phyloP scores from a whole-genome alignment of 805 yeast genomes.

The Metschnikowia picachoensis region DNA sequence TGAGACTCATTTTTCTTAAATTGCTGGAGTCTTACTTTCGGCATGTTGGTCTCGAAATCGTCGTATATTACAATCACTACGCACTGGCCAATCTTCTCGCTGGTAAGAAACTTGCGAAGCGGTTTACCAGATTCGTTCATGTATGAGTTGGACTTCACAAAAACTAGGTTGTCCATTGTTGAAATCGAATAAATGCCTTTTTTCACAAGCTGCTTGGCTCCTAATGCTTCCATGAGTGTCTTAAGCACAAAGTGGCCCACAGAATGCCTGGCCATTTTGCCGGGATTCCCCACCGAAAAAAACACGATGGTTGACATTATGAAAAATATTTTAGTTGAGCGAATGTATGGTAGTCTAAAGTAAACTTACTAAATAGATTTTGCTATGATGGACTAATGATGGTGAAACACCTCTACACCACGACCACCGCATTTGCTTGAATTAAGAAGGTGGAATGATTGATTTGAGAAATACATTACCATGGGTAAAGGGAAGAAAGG shows the following conservation, averaged over 20 bases:
- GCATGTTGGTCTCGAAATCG: conserved; percentile 35
- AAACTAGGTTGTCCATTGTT: conserved; percentile 20
- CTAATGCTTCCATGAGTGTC: conserved; percentile 23
- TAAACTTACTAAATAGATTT: too few relatives aligned
- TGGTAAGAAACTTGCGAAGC: conserved; percentile 23
- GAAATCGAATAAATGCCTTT: conserved; percentile 29
- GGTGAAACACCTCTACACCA: conserved; percentile 1
- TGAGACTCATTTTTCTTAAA: conserved; percentile 38
- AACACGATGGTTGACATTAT: conserved; percentile 13
- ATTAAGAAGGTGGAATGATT: not conserved
- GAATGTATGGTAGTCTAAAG: too few relatives aligned
- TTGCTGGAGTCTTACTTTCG: conserved; percentile 26
- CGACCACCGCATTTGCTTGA: not conserved
- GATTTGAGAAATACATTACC: not conserved
- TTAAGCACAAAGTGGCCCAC: conserved; percentile 35
- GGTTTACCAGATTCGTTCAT: conserved; percentile 40
- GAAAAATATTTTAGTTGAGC: not conserved
- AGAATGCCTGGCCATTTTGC: conserved; percentile 37
- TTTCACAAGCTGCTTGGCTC: conserved; percentile 28
- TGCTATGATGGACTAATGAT: too few relatives aligned
- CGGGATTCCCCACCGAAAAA: conserved; percentile 40
- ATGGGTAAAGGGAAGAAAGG: conserved; percentile 7
- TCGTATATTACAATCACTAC: conserved; percentile 31
- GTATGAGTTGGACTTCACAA: conserved; percentile 35
- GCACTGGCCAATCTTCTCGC: conserved; percentile 16